A percentile compares a stretch with the other conserved stretches of the same genome.
Conservation (phyloP, 805 yeast species). For the Scheffersomyces stipitis region DNA sequence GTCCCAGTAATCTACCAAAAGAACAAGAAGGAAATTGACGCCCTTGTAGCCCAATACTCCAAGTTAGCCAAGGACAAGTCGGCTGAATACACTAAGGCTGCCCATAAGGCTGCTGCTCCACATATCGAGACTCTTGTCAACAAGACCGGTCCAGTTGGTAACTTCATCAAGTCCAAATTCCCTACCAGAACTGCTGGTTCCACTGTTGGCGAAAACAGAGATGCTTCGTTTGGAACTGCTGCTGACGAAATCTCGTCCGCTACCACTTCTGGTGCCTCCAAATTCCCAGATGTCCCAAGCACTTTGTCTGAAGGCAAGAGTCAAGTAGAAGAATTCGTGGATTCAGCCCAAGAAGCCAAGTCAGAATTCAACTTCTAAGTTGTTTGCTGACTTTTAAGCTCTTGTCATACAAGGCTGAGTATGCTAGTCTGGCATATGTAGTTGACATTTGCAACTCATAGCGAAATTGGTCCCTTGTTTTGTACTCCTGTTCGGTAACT, state of each 20-base stretch:
- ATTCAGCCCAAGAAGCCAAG: constrained; percentile 3
- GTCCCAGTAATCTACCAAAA: constrained; percentile 71
- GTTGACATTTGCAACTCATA: too few species aligned
- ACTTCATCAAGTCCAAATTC: constrained; percentile 54
- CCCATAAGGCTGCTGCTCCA: constrained; percentile 52
- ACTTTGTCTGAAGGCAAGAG: constrained; percentile 6
- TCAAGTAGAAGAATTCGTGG: constrained; percentile 10
- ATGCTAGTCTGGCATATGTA: too few species aligned
- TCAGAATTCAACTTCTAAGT: not conserved
- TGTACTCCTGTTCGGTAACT: too few species aligned
- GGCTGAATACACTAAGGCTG: constrained; percentile 36
- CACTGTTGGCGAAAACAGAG: constrained; percentile 48
- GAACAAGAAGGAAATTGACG: constrained; percentile 77
- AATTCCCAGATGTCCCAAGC: constrained; percentile 45
- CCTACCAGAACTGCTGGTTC: constrained; percentile 73
- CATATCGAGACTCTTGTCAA: constrained; percentile 54
- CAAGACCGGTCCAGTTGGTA: constrained; percentile 67
- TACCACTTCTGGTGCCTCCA: constrained; percentile 33
- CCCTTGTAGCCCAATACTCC: constrained; percentile 47
- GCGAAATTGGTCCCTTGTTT: too few species aligned
- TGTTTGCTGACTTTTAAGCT: too few species aligned
- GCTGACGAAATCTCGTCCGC: constrained; percentile 23
- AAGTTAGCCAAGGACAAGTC: constrained; percentile 52
- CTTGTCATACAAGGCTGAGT: too few species aligned
- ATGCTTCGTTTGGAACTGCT: constrained; percentile 15